Percentiles rank a stretch among this genome's conserved stretches.
These are phyloP conservation scores for Incumbomyces delicatus DNA, from an alignment of 2,329 filamentous ascomycete species.

Conservation along the genomic window DNA sequence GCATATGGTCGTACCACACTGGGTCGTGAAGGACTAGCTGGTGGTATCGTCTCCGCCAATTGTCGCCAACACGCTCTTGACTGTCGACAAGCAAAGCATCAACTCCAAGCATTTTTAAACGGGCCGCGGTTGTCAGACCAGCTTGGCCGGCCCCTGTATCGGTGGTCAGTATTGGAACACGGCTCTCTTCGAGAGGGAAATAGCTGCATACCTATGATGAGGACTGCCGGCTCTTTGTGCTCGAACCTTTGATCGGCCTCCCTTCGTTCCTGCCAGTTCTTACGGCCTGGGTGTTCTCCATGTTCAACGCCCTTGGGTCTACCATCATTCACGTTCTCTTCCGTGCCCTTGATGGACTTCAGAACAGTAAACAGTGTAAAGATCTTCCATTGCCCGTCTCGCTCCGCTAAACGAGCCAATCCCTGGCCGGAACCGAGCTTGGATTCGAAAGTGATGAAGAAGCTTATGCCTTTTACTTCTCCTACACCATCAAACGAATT, in stretches of 20 bases:
- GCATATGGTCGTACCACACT: conserved; percentile 47
- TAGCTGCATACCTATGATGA: conserved; percentile 48
- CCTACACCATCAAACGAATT: conserved; percentile 41
- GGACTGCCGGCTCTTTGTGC: conserved; percentile 46
- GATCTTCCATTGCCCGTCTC: conserved; percentile 46
- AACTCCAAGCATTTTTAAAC: conserved; percentile 50
- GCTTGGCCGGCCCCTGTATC: conserved; percentile 48
- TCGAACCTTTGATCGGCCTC: conserved; percentile 39
- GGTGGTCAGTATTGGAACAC: conserved; percentile 4
- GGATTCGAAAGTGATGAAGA: conserved; percentile 48
- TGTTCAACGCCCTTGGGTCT: conserved; percentile 50
- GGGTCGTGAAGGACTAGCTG: conserved; percentile 61
- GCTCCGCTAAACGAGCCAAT: conserved; percentile 42
- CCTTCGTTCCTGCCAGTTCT: conserved; percentile 53
- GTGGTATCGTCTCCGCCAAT: conserved; percentile 54
- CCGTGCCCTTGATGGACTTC: conserved; percentile 43
- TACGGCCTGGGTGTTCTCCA: conserved; percentile 40
- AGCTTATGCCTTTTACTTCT: conserved; percentile 45
- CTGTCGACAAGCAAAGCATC: conserved; percentile 49
- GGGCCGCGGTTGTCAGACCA: conserved; percentile 48
- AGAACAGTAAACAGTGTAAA: conserved; percentile 56
- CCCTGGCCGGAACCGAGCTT: conserved; percentile 47
- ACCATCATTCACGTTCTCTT: conserved; percentile 39
- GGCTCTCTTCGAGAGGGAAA: neutral
- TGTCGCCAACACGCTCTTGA: conserved; percentile 51